Evolutionary conservation across 2,329 filamentous ascomycete species (phyloP).

Genomic region (Magnaporthiopsis rhizophila): DNA sequence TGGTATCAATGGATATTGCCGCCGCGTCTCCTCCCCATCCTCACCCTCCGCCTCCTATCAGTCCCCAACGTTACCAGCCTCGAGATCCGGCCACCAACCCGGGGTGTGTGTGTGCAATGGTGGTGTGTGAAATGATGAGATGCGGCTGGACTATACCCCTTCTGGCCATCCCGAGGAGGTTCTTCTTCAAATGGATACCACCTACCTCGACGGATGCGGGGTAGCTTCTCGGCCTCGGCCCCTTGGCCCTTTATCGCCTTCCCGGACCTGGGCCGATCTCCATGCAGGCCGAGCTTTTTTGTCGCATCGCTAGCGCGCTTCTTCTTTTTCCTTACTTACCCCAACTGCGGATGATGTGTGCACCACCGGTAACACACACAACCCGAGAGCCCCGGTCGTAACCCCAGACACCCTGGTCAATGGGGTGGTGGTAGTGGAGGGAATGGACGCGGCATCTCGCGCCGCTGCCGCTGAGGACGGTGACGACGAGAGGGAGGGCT

Average conservation of each 20-base stretch:
- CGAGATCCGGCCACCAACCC: background rate
- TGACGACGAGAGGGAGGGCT: too few relatives aligned
- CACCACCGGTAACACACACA: too few relatives aligned
- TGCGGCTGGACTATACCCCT: too few relatives aligned
- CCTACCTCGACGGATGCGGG: background rate
- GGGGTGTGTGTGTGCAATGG: background rate
- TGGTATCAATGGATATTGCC: background rate
- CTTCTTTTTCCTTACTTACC: too few relatives aligned
- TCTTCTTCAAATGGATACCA: background rate
- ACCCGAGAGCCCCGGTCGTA: too few relatives aligned
- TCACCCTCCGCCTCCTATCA: too few relatives aligned
- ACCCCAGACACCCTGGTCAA: too few relatives aligned
- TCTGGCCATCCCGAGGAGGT: background rate
- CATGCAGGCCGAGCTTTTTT: background rate
- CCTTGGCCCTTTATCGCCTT: background rate
- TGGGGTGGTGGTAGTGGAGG: too few relatives aligned
- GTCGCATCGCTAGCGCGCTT: background rate
- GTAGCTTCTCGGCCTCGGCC: background rate
- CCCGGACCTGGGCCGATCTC: background rate
- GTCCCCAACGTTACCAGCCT: background rate
- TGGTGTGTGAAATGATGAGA: too few relatives aligned
- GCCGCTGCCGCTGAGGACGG: too few relatives aligned
- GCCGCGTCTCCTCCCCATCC: background rate
- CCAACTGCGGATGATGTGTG: too few relatives aligned
- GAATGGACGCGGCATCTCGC: too few relatives aligned